A percentile compares a stretch with the other conserved stretches of the same genome.
phyloP scores from a whole-genome alignment of 2,329 filamentous ascomycete species.

The Penicillium nordicum region DNA sequence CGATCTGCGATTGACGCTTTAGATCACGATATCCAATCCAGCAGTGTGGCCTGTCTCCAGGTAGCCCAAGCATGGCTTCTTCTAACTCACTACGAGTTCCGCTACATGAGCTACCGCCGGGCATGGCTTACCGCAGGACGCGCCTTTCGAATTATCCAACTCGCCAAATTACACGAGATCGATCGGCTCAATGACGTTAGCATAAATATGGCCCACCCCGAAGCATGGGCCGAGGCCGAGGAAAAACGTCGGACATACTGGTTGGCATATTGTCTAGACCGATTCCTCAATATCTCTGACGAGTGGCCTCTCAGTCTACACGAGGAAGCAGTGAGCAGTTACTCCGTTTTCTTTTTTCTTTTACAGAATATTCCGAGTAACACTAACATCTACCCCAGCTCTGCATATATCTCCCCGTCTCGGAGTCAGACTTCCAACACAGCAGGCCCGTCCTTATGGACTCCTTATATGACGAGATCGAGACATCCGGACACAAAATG shows the following conservation, averaged over 20 bases:
- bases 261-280: constrained; percentile 38
- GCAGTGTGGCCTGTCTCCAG: background rate
- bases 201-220: background rate
- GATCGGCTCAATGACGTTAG: constrained; percentile 18
- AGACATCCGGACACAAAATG: constrained; percentile 1
- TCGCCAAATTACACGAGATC: constrained; percentile 37
- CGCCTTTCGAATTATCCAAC: constrained; percentile 37
- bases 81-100: constrained; percentile 38
- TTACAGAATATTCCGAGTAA: background rate
- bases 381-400: background rate
- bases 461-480: constrained; percentile 17
- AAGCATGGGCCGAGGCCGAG: constrained; percentile 28
- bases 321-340: constrained; percentile 18
- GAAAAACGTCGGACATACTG: constrained; percentile 36
- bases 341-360: constrained; percentile 1
- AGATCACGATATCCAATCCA: constrained; percentile 3
- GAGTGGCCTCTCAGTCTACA: constrained; percentile 30
- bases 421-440: constrained; percentile 6
- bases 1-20: constrained; percentile 9
- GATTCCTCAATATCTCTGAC: constrained; percentile 28
- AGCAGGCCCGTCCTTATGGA: constrained; percentile 14
- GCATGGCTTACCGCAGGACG: constrained; percentile 39
- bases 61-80: constrained; percentile 38
- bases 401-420: constrained; percentile 19
- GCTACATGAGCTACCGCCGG: constrained; percentile 32